A percentile compares a stretch with the other conserved stretches of the same genome.
Evolutionary conservation across 257 asterid genomes (phyloP).

Genomic region (Cynanchum wilfordii): DNA sequence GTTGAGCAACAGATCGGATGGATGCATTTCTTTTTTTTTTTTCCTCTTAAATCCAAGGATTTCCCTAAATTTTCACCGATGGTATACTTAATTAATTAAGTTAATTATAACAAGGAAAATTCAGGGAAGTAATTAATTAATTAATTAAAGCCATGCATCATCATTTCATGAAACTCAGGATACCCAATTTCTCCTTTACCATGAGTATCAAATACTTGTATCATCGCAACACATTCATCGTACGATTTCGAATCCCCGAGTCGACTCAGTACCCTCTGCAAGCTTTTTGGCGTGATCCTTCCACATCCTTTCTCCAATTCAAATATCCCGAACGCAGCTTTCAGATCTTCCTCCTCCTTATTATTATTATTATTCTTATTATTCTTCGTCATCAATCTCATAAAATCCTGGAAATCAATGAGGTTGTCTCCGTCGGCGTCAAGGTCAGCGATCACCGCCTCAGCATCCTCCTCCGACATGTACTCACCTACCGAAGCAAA

Average conservation of each 20-base stretch:
- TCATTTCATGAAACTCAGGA: conserved; percentile 51
- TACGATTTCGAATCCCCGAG: conserved; percentile 47
- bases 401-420: conserved; percentile 40
- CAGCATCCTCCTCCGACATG: conserved; percentile 54
- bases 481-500: conserved; percentile 47
- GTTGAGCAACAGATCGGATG: no score
- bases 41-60: no score
- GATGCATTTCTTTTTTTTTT: no score
- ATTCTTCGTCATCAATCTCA: conserved; percentile 26
- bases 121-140: no score
- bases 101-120: no score
- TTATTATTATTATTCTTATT: no score
- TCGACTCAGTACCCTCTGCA: conserved; percentile 45
- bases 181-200: conserved; percentile 59
- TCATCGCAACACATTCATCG: conserved; percentile 56
- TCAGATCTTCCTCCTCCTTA: conserved; percentile 31
- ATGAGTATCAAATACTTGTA: conserved; percentile 41
- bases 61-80: no score
- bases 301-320: conserved; percentile 57
- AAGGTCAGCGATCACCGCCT: conserved; percentile 27
- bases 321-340: conserved; percentile 45
- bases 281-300: conserved; percentile 51
- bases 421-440: conserved; percentile 43
- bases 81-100: no score
- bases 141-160: conserved; percentile 25